Evolutionary conservation across 1,284 basidiomycete genomes (phyloP).

Genomic region (Chalciporus sp.): DNA sequence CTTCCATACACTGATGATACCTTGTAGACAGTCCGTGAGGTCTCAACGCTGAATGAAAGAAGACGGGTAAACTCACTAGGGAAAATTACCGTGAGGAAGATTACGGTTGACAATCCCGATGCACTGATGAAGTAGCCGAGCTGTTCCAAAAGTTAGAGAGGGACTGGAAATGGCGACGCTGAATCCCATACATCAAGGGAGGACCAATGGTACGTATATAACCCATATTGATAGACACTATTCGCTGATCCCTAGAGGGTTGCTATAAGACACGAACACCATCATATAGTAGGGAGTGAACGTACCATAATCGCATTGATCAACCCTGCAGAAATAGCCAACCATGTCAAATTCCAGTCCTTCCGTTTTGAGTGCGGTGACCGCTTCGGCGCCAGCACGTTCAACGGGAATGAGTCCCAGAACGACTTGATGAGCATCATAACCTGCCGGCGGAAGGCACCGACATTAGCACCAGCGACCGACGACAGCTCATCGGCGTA

Average conservation of each 20-base stretch:
- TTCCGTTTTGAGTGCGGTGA: background rate
- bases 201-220: conserved; percentile 4
- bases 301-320: conserved; percentile 2
- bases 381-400: conserved; percentile 4
- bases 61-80: background rate
- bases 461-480: background rate
- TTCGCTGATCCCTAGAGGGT: background rate
- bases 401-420: conserved; percentile 11
- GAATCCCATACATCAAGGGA: background rate
- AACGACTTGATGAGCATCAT: conserved; percentile 1
- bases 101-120: conserved; percentile 4
- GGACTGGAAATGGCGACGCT: too few relatives aligned
- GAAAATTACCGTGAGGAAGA: background rate
- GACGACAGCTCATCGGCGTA: conserved; percentile 6
- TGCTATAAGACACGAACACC: background rate
- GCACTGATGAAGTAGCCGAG: conserved; percentile 8
- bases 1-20: background rate
- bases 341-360: conserved; percentile 6
- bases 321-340: conserved; percentile 8
- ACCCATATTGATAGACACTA: conserved; percentile 7
- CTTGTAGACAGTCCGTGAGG: background rate
- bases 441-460: background rate
- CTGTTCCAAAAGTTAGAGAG: background rate
- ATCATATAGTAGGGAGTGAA: background rate
- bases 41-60: too few relatives aligned